These are phyloP conservation scores for Heimioporus sp. DNA, from an alignment of 768 basidiomycete species.

Conservation along the genomic window DNA sequence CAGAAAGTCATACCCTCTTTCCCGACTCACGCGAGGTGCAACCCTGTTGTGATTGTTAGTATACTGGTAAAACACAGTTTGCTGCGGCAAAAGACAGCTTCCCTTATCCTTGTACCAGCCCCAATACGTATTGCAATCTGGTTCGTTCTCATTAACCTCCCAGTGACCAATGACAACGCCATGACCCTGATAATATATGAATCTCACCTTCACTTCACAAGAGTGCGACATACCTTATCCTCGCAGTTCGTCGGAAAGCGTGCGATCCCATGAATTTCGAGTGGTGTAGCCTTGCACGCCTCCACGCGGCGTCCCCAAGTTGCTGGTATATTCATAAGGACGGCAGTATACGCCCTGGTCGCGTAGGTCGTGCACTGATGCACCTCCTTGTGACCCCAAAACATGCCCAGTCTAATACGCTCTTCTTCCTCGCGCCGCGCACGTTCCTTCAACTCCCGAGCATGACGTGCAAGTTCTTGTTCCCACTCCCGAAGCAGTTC, in stretches of 20 bases:
- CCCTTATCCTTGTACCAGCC: slow-evolving; percentile 30
- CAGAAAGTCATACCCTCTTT: slow-evolving; percentile 18
- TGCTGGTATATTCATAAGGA: slow-evolving; percentile 27
- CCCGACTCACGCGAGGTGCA: slow-evolving; percentile 23
- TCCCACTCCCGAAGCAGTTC: slow-evolving; percentile 15
- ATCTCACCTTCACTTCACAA: not conserved
- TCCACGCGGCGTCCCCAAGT: slow-evolving; percentile 18
- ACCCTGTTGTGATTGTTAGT: slow-evolving; percentile 13
- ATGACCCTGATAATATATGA: slow-evolving; percentile 13
- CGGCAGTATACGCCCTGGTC: slow-evolving; percentile 29
- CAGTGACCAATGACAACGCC: slow-evolving; percentile 23
- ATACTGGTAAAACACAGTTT: not conserved
- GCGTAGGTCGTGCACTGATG: slow-evolving; percentile 28
- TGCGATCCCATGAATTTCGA: slow-evolving; percentile 23
- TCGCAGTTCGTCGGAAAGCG: slow-evolving; percentile 21
- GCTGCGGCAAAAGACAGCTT: not conserved
- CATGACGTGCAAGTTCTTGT: slow-evolving; percentile 16
- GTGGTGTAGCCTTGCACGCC: slow-evolving; percentile 22
- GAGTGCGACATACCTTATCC: slow-evolving; percentile 12
- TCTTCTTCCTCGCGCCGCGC: slow-evolving; percentile 18
- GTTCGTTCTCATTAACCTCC: slow-evolving; percentile 25
- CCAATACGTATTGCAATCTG: slow-evolving; percentile 27
- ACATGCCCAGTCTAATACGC: slow-evolving; percentile 19
- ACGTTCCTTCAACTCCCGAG: slow-evolving; percentile 15
- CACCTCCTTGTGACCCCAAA: slow-evolving; percentile 16